Percentiles rank a stretch among this genome's conserved stretches.
These are phyloP conservation scores for Larix kaempferi DNA, from an alignment of 75 land plant genomes.

Conservation along the genomic window DNA sequence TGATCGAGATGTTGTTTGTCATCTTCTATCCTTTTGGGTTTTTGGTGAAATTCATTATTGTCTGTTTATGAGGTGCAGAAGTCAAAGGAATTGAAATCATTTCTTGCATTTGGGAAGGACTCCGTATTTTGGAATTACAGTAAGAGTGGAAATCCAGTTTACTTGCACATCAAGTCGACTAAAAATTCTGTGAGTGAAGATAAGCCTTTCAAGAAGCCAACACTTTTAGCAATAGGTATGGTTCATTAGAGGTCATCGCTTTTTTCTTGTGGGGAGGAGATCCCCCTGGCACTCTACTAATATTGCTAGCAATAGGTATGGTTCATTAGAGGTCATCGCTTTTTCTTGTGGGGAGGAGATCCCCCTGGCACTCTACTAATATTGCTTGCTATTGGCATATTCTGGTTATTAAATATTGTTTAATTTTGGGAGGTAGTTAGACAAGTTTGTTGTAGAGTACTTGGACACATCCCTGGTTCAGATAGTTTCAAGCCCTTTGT, in stretches of 20 bases:
- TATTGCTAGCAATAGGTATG: conserved; percentile 97
- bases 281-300: background rate
- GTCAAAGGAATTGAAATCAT: conserved; percentile 82
- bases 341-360: background rate
- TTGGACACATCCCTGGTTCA: no score
- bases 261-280: background rate
- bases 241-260: background rate
- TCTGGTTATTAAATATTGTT: no score
- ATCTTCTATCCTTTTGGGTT: conserved; percentile 1
- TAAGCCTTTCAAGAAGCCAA: conserved; percentile 96
- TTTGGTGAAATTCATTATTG: background rate
- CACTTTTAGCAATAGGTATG: conserved; percentile 93
- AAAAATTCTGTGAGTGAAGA: conserved; percentile 74
- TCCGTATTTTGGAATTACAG: conserved; percentile 85
- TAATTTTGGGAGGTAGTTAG: no score
- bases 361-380: background rate
- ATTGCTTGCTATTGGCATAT: no score
- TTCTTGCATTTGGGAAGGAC: conserved; percentile 94
- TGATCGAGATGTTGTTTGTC: background rate
- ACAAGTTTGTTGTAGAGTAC: no score
- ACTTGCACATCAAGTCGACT: conserved; percentile 77
- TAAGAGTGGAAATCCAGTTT: conserved; percentile 90
- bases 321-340: background rate
- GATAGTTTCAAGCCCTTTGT: no score
- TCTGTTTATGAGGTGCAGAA: conserved; percentile 44